A percentile compares a stretch with the other conserved stretches of the same genome.
Evolutionary conservation across 805 yeast species (phyloP).

Genomic region (Candida krabiensis): DNA sequence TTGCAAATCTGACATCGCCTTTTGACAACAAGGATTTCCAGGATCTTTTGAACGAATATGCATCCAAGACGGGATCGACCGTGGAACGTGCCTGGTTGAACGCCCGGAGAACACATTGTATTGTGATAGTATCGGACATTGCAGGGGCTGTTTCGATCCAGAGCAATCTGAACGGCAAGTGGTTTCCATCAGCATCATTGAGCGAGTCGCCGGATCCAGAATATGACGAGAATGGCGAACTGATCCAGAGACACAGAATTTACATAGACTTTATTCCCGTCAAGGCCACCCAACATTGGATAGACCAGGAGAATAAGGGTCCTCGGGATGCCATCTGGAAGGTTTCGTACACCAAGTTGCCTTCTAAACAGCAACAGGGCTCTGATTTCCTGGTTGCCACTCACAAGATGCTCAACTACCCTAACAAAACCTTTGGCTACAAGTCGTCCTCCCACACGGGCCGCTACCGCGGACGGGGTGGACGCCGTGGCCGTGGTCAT

Average conservation of each 20-base stretch:
- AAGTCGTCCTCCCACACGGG: conserved; percentile 25
- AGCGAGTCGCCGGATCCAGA: conserved; percentile 20
- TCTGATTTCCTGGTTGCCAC: conserved; percentile 29
- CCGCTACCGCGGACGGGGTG: conserved; percentile 14
- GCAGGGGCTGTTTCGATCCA: conserved; percentile 41
- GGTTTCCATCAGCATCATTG: conserved; percentile 29
- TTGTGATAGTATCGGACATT: conserved; percentile 39
- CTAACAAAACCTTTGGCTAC: conserved; percentile 35
- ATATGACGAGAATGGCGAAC: conserved; percentile 21
- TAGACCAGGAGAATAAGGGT: conserved; percentile 44
- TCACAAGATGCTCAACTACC: conserved; percentile 35
- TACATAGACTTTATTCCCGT: conserved; percentile 47
- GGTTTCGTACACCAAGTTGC: conserved; percentile 35
- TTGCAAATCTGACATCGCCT: conserved; percentile 43
- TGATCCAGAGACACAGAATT: conserved; percentile 27
- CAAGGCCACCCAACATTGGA: conserved; percentile 45
- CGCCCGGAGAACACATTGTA: conserved; percentile 40
- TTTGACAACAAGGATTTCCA: conserved; percentile 41
- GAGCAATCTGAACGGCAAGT: conserved; percentile 34
- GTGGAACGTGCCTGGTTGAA: conserved; percentile 49
- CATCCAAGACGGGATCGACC: conserved; percentile 23
- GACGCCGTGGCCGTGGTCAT: conserved; percentile 13
- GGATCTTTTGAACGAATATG: conserved; percentile 33
- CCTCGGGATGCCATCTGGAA: conserved; percentile 48
- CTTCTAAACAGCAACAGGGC: conserved; percentile 31